Evolutionary conservation across 768 basidiomycete genomes (phyloP).

Genomic region (Suillus lakei): DNA sequence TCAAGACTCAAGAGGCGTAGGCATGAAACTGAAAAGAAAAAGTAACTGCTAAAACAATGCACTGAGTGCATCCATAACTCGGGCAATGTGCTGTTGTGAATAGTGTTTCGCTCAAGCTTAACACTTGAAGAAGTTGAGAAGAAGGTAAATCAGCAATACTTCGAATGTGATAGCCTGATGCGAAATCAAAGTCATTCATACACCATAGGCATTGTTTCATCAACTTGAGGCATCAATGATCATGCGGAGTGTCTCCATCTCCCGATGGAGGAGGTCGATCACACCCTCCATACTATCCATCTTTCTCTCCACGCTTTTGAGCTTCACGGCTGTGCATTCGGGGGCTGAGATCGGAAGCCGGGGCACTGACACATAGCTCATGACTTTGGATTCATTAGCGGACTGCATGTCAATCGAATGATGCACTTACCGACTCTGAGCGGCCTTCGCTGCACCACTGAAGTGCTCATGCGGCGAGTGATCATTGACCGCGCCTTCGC

Average conservation of each 20-base stretch:
- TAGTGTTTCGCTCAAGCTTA: background rate
- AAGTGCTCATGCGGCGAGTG: background rate
- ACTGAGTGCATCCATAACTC: background rate
- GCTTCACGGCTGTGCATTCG: background rate
- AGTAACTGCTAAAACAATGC: background rate
- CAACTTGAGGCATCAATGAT: background rate
- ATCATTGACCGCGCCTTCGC: background rate
- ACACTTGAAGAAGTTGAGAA: background rate
- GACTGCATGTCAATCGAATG: background rate
- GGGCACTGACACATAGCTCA: slow-evolving; percentile 4
- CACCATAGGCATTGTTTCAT: background rate
- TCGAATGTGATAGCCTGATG: background rate
- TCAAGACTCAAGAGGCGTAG: background rate
- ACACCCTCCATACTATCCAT: background rate
- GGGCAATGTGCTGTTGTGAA: background rate
- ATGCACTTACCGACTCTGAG: background rate
- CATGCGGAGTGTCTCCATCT: background rate
- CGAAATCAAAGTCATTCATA: background rate
- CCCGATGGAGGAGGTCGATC: background rate
- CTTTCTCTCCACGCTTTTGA: background rate
- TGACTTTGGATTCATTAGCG: background rate
- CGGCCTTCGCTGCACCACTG: background rate
- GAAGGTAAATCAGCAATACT: background rate
- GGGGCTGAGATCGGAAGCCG: background rate
- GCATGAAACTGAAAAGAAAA: background rate